Evolutionary conservation across 192 early-diverging fungal species (phyloP), one percentile per base, ranked within the genome.

Genomic region (Mortierella hygrophila): DNA sequence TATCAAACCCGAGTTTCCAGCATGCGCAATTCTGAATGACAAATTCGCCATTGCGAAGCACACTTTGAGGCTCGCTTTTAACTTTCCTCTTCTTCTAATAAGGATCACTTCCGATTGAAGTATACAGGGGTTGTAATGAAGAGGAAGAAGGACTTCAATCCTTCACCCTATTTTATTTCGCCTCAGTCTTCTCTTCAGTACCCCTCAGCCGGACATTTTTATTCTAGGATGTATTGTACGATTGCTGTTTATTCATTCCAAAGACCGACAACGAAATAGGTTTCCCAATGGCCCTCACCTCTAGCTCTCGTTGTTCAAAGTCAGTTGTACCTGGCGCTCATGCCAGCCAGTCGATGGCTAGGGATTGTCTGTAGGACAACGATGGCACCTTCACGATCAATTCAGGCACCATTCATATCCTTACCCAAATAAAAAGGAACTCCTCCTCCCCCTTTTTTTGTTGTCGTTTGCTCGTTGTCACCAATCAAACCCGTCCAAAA

Each of bases 31-130:
- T 26, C 60, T 35, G 11, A 47, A 55, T 73, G 55, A 72, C 78
- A 72, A 79, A 79, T 72, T 63, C 78, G 72, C 55, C 78, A 79
- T 79, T 72, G 70, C 70, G 55, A 72, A 72, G 70, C 49, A 52
- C 49, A 52, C 49, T 3, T 52, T 52, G 18, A 20, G 49, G 18
- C 49, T 52, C 49, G 49, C 3, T 20, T 52, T 52, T 20, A 20
- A 18, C 20, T 52, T 52, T 20, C 18, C 16, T 49, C 16, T 16
- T 5, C 49, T 52, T 52, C 18, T 52, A 52, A 5, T 16, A 52
- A 20, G 49, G 16, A 52, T 29, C 44, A 37, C 41, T 47, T 41
- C 18, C 7, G 40, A 37, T 26, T 69, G 37, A 23, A 57, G 32
- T 68, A 15, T 52, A 52, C 5, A 52, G 16, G 49, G 4, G 44